Evolutionary conservation across 2,329 filamentous ascomycete species (phyloP).

Genomic region (Didymella keratinophila): DNA sequence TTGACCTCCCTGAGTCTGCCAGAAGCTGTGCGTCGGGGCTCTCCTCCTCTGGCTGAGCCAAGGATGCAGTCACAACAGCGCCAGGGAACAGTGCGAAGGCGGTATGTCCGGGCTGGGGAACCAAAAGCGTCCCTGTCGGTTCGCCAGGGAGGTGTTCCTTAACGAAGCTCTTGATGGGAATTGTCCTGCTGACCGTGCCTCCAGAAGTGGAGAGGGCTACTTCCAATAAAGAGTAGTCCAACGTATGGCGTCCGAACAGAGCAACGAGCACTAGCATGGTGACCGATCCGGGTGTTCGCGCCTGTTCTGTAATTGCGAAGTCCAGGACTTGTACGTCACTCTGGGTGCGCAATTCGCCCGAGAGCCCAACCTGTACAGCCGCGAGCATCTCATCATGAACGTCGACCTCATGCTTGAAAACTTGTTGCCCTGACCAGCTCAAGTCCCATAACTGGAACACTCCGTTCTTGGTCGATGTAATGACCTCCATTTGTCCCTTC

Average conservation of each 20-base stretch:
- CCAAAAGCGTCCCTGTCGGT: slow-evolving; percentile 64
- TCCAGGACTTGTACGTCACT: slow-evolving; percentile 78
- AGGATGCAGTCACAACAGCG: slow-evolving; percentile 78
- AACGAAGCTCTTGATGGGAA: slow-evolving; percentile 67
- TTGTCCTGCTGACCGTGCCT: slow-evolving; percentile 69
- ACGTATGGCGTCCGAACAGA: slow-evolving; percentile 33
- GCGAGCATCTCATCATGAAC: slow-evolving; percentile 69
- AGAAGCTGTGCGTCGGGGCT: slow-evolving; percentile 80
- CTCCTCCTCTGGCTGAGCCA: slow-evolving; percentile 70
- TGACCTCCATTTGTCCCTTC: slow-evolving; percentile 83
- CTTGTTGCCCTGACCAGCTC: slow-evolving; percentile 84
- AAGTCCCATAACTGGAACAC: slow-evolving; percentile 86
- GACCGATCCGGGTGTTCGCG: slow-evolving; percentile 45
- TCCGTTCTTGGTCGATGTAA: slow-evolving; percentile 79
- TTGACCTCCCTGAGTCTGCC: slow-evolving; percentile 41
- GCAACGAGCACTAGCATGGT: slow-evolving; percentile 46
- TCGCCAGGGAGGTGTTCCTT: slow-evolving; percentile 47
- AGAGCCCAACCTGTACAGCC: slow-evolving; percentile 65
- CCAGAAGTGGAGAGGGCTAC: slow-evolving; percentile 65
- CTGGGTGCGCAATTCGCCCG: slow-evolving; percentile 57
- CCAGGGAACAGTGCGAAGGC: slow-evolving; percentile 83
- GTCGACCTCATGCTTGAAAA: slow-evolving; percentile 75
- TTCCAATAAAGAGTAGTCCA: slow-evolving; percentile 80
- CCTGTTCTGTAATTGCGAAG: slow-evolving; percentile 69
- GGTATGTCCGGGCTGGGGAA: slow-evolving; percentile 80